Base-by-base conservation (phyloP, 805 yeast genomes). In the Cyberlindnera subsufficiens region DNA sequence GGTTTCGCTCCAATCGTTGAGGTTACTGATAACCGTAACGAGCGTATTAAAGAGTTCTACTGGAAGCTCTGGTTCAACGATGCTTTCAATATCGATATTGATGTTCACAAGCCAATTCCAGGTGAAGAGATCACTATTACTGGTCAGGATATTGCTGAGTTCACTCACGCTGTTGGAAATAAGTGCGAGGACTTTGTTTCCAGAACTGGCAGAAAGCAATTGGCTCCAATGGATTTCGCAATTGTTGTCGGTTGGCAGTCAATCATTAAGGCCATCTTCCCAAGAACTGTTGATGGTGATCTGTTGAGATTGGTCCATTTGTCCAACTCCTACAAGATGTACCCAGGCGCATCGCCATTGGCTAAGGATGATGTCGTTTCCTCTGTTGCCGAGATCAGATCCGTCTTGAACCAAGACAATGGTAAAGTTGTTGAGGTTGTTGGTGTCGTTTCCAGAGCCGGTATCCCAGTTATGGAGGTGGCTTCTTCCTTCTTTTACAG, bases 161-260 rank as follows among this genome's bases (percentile, higher is more conserved):
- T 93, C 65, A 90, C 96, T 30, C 96, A 90, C 57, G 97, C 97
- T 47, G 87, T 93, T 62, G 97, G 97, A 54, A 93, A 93, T 77
- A 84, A 85, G 53, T 89, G 96, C 66, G 98, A 93, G 70, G 96
- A 95, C 48, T 93, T 89, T 57, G 96, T 90, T 54, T 76, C 83
- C 45, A 81, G 96, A 72, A 78, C 86, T 39, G 93, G 90, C 51
- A 84, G 86, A 66, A 77, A 76, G 50, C 82, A 87, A 46, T 73
- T 80, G 55, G 99, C 98, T 38, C 99, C 99, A 59, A 91, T 93
- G 98, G 99, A 93, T 72, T 93, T 90, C 62, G 98, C 99, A 39
- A 93, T 93, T 65, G 97, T 93, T 45, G 79, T 90, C 56, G 98
- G 99, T 37, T 93, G 99, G 99, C 85, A 84, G 71, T 95, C 97